Evolutionary conservation across 306 rosid genomes (phyloP).

Genomic region (Trichosanthes truncata): DNA sequence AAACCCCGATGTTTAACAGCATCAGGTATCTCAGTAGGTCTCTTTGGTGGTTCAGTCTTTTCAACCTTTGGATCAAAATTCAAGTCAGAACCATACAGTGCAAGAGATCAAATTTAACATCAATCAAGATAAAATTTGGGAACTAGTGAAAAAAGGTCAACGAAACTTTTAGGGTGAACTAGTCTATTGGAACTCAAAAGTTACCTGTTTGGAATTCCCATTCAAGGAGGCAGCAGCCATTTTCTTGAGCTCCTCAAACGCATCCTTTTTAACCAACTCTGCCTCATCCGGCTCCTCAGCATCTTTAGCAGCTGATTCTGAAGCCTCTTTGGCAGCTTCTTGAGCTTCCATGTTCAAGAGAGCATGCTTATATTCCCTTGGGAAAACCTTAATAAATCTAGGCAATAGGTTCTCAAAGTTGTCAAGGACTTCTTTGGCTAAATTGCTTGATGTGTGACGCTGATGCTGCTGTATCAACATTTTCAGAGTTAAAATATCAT

Average conservation of each 20-base stretch:
- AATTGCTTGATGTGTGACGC: constrained; percentile 77
- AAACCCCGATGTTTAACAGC: constrained; percentile 93
- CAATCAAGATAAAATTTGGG: not conserved
- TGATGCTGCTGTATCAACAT: constrained; percentile 97
- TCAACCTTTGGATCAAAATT: constrained; percentile 22
- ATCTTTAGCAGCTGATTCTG: constrained; percentile 25
- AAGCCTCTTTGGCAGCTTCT: constrained; percentile 35
- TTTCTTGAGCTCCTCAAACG: constrained; percentile 92
- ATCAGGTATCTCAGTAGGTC: constrained; percentile 59
- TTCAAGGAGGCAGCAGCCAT: constrained; percentile 59
- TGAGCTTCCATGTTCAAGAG: constrained; percentile 57
- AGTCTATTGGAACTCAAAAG: not conserved
- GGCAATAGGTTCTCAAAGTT: constrained; percentile 69
- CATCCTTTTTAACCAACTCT: constrained; percentile 52
- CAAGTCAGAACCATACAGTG: not conserved
- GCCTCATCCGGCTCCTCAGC: constrained; percentile 41
- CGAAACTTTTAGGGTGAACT: not conserved
- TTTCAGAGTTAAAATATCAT: constrained; percentile 55
- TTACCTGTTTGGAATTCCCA: constrained; percentile 53
- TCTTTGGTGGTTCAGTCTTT: constrained; percentile 34
- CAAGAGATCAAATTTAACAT: not conserved
- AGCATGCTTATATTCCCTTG: constrained; percentile 77
- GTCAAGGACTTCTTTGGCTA: constrained; percentile 72
- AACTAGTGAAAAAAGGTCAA: not conserved
- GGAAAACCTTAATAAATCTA: constrained; percentile 79